Evolutionary conservation across 179 eudicot species (phyloP).

Genomic region (Amaranthus tricolor): DNA sequence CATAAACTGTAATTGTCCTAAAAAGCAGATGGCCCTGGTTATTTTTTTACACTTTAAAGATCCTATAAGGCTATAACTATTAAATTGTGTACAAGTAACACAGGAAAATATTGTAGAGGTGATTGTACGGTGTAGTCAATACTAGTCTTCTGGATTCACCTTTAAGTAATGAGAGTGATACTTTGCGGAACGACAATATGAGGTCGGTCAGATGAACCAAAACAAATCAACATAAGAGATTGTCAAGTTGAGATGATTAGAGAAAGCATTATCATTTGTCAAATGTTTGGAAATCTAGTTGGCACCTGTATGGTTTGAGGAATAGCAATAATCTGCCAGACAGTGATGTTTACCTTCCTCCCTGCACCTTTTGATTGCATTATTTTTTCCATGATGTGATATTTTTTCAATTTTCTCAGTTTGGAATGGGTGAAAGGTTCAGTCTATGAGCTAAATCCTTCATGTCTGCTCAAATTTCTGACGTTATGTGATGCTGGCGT

Average conservation of each 20-base stretch:
- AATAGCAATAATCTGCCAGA: not conserved
- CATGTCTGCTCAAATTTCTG: not conserved
- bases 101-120: no score
- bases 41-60: no score
- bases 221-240: no score
- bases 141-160: no score
- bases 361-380: not conserved
- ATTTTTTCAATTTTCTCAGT: not conserved
- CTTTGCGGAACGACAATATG: not conserved
- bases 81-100: no score
- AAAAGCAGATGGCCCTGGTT: no score
- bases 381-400: not conserved
- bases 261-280: not conserved
- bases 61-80: no score
- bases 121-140: no score
- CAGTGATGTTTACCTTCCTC: not conserved
- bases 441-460: not conserved
- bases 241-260: not conserved
- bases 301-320: not conserved
- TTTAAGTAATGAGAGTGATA: not conserved
- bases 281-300: conserved; percentile 4
- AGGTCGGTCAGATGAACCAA: no score
- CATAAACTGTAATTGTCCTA: not conserved
- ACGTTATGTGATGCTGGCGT: not conserved
- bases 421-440: not conserved